Evolutionary conservation across 495 filamentous ascomycete species (phyloP).

Genomic region (Aspergillus sparsus): DNA sequence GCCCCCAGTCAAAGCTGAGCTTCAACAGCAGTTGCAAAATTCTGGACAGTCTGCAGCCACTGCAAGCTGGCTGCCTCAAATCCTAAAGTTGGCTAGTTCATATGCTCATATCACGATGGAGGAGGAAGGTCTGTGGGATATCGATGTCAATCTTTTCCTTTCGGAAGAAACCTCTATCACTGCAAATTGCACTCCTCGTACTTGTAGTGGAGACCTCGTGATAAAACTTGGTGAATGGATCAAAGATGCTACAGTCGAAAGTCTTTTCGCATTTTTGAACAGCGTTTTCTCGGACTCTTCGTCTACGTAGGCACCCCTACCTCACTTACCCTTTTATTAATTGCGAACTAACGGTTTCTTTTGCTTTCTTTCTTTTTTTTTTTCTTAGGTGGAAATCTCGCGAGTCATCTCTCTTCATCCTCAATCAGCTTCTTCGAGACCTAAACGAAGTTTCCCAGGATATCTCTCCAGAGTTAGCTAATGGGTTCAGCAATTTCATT

Average conservation of each 20-base stretch:
- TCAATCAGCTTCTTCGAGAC: conserved; percentile 79
- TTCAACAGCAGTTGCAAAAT: conserved; percentile 69
- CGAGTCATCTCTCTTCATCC: conserved; percentile 80
- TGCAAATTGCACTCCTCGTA: conserved; percentile 93
- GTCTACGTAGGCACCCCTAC: conserved; percentile 51
- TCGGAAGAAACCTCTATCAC: conserved; percentile 93
- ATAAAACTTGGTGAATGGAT: conserved; percentile 95
- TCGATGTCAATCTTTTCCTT: conserved; percentile 92
- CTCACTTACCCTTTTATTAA: background rate
- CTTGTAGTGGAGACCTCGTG: conserved; percentile 84
- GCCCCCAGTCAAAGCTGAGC: conserved; percentile 79
- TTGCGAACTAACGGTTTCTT: conserved; percentile 29
- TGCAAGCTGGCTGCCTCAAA: conserved; percentile 71
- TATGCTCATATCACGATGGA: conserved; percentile 93
- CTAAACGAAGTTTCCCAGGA: conserved; percentile 70
- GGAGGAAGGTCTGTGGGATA: conserved; percentile 92
- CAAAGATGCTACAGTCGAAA: conserved; percentile 65
- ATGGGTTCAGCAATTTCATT: conserved; percentile 73
- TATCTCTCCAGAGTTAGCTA: conserved; percentile 65
- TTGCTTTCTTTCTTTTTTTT: background rate
- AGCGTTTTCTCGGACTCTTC: conserved; percentile 58
- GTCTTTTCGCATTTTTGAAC: conserved; percentile 70
- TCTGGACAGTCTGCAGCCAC: conserved; percentile 56
- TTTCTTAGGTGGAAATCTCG: conserved; percentile 59
- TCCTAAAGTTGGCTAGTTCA: conserved; percentile 76